Percentiles rank a stretch among this genome's conserved stretches.
These are phyloP conservation scores for Coprinopsis marcescibilis DNA, from an alignment of 768 basidiomycete genomes.

Conservation along the genomic window DNA sequence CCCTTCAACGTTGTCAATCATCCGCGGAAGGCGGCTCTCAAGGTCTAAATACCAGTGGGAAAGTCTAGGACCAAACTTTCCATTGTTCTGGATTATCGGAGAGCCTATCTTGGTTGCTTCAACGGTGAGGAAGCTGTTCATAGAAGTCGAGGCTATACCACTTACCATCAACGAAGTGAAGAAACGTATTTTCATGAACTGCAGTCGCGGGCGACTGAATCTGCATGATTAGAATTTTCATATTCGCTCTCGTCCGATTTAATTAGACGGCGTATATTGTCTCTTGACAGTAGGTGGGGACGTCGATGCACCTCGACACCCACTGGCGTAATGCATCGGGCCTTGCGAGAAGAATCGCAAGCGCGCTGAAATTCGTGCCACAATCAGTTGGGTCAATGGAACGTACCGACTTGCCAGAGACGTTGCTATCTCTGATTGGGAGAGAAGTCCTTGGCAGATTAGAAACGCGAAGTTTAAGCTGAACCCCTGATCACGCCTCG, in stretches of 20 bases:
- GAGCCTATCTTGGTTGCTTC: conserved; percentile 29
- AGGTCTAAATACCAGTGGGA: conserved; percentile 30
- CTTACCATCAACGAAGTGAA: background rate
- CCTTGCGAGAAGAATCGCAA: conserved; percentile 8
- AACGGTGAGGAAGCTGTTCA: conserved; percentile 7
- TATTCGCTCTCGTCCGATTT: conserved; percentile 1
- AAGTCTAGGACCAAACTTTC: conserved; percentile 36
- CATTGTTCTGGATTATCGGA: conserved; percentile 31
- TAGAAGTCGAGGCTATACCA: background rate
- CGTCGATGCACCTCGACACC: background rate
- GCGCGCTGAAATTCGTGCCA: conserved; percentile 26
- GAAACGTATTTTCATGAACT: background rate
- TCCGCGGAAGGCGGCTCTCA: conserved; percentile 41
- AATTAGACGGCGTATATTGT: conserved; percentile 1
- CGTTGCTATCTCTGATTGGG: conserved; percentile 26
- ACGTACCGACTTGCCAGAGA: conserved; percentile 19
- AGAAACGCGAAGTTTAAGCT: conserved; percentile 17
- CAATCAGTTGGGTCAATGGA: conserved; percentile 28
- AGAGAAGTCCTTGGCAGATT: conserved; percentile 23
- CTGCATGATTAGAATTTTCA: conserved; percentile 4
- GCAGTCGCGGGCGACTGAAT: background rate
- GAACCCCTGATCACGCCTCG: conserved; percentile 30
- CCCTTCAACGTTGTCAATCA: conserved; percentile 33
- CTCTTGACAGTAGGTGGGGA: background rate
- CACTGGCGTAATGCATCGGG: background rate